A percentile compares a stretch with the other conserved stretches of the same genome.
These are phyloP conservation scores for slime mould (Dictyostelium discoideum) DNA, from an alignment of 78 protist genomes.

Conservation along the genomic window DNA sequence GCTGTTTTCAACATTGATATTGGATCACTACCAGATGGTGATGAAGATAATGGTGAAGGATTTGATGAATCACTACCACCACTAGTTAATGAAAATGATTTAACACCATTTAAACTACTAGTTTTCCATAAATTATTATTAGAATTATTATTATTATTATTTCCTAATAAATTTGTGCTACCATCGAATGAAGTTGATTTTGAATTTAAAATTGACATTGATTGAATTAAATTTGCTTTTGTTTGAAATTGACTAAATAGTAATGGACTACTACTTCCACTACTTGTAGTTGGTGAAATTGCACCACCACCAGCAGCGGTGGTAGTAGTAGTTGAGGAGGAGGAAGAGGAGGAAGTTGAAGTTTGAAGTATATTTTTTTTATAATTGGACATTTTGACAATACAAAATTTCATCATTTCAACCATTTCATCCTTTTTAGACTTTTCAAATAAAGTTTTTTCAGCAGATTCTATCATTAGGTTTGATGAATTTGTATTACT, in stretches of 20 bases:
- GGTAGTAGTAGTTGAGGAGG: not conserved
- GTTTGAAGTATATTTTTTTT: constrained; percentile 3
- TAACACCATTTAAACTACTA: not conserved
- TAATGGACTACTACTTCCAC: constrained; percentile 21
- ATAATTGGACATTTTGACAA: constrained; percentile 46
- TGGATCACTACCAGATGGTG: constrained; percentile 6
- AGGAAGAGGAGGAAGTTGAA: not conserved
- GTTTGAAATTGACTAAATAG: constrained; percentile 21
- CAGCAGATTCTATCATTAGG: not conserved
- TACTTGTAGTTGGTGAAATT: not conserved
- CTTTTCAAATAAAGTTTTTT: not conserved
- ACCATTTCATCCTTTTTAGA: constrained; percentile 37
- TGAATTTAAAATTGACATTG: constrained; percentile 19
- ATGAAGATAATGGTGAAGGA: not conserved
- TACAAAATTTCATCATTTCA: constrained; percentile 79
- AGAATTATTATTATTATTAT: not conserved
- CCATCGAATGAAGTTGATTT: constrained; percentile 21
- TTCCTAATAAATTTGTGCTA: not conserved
- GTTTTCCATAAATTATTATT: not conserved
- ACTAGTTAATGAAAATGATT: not conserved
- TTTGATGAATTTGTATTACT: not conserved
- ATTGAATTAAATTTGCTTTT: constrained; percentile 12
- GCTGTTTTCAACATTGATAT: not conserved
- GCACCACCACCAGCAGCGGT: not conserved
- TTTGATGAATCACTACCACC: not conserved